Conservation (phyloP, 768 basidiomycete species). For the Phylloporus rhodoxanthus region DNA sequence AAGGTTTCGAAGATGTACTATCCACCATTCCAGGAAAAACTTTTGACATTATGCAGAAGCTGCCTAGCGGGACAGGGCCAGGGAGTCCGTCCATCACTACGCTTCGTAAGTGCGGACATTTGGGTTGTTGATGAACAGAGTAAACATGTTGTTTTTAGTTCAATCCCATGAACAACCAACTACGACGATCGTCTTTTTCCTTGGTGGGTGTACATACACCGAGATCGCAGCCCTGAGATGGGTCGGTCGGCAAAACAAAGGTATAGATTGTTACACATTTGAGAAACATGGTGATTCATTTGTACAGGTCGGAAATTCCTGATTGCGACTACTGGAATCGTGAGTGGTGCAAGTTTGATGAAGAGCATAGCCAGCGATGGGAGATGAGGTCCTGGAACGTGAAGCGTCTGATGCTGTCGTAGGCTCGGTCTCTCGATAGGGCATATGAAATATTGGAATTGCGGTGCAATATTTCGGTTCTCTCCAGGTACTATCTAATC, state of each 20-base stretch:
- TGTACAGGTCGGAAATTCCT: slow-evolving; percentile 74
- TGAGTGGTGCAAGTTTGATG: slow-evolving; percentile 70
- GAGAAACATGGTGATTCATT: slow-evolving; percentile 8
- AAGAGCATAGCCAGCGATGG: slow-evolving; percentile 56
- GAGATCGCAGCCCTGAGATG: slow-evolving; percentile 94
- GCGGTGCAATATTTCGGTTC: slow-evolving; percentile 13
- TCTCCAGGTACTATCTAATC: slow-evolving; percentile 7
- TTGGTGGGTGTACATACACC: slow-evolving; percentile 96
- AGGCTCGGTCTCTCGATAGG: slow-evolving; percentile 4
- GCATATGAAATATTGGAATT: slow-evolving; percentile 9
- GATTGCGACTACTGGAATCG: slow-evolving; percentile 87
- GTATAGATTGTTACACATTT: slow-evolving; percentile 33
- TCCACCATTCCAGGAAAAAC: slow-evolving; percentile 78
- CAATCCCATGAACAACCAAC: slow-evolving; percentile 54
- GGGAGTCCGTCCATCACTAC: slow-evolving; percentile 25
- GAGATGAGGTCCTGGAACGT: slow-evolving; percentile 24
- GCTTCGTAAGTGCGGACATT: slow-evolving; percentile 31
- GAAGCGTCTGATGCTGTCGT: slow-evolving; percentile 34
- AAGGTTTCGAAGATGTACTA: slow-evolving; percentile 90
- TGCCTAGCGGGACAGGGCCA: slow-evolving; percentile 24
- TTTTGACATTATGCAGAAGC: slow-evolving; percentile 65
- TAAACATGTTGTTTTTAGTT: slow-evolving; percentile 28
- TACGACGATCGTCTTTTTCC: slow-evolving; percentile 91
- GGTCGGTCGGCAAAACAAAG: slow-evolving; percentile 82
- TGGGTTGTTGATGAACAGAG: background rate